These are phyloP conservation scores for Amanita pseudoporphyria DNA, from an alignment of 768 basidiomycete genomes.

Conservation along the genomic window DNA sequence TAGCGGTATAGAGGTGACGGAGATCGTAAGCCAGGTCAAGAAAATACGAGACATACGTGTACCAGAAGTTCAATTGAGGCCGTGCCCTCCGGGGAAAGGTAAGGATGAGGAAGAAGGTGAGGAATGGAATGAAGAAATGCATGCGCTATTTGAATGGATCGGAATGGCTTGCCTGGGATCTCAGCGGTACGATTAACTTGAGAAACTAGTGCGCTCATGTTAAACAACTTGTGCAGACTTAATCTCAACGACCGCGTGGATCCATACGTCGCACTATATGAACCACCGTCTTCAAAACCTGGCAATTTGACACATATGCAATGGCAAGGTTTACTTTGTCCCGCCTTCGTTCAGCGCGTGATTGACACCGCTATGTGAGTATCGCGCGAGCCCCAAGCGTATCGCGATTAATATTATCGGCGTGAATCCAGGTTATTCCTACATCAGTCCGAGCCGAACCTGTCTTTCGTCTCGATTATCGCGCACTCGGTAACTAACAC, in stretches of 20 bases:
- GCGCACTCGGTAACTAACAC: slow-evolving; percentile 5
- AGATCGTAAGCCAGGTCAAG: slow-evolving; percentile 17
- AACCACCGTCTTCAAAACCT: slow-evolving; percentile 33
- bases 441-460: background rate
- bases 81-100: too few species aligned
- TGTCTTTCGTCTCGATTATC: slow-evolving; percentile 5
- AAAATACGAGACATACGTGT: slow-evolving; percentile 28
- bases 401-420: background rate
- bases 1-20: slow-evolving; percentile 9
- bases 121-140: slow-evolving; percentile 39
- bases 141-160: slow-evolving; percentile 58
- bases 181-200: slow-evolving; percentile 39
- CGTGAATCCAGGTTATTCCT: background rate
- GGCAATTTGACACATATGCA: slow-evolving; percentile 42
- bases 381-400: background rate
- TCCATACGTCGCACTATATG: slow-evolving; percentile 61
- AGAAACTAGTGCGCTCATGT: slow-evolving; percentile 1
- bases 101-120: slow-evolving; percentile 26
- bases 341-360: slow-evolving; percentile 41
- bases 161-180: slow-evolving; percentile 61
- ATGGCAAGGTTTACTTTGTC: slow-evolving; percentile 52
- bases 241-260: slow-evolving; percentile 54
- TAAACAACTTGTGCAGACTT: slow-evolving; percentile 30
- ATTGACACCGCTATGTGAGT: slow-evolving; percentile 37
- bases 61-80: slow-evolving; percentile 20